Percentiles rank a stretch among this genome's conserved stretches.
These are phyloP conservation scores for Saccharomycopsis fibuligera DNA, from an alignment of 805 yeast species.

Conservation along the genomic window DNA sequence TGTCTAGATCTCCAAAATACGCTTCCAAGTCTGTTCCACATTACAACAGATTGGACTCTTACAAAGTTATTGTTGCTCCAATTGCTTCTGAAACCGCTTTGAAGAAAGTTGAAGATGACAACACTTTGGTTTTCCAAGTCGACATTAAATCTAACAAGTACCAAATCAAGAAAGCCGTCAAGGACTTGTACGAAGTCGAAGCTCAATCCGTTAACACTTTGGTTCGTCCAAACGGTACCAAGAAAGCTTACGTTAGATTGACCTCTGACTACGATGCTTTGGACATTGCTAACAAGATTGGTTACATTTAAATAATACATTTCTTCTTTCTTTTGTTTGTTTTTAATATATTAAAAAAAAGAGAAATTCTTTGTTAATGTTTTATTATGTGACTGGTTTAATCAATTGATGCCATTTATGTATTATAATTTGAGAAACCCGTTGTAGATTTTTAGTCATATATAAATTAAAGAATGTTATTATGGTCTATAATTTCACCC, in stretches of 20 bases:
- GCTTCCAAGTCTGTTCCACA: conserved; percentile 95
- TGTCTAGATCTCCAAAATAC: conserved; percentile 92
- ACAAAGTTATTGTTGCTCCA: conserved; percentile 91
- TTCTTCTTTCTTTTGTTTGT: background rate
- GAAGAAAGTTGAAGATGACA: conserved; percentile 98
- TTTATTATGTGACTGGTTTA: no score
- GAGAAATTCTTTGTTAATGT: no score
- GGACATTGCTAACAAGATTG: conserved; percentile 99
- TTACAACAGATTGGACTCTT: conserved; percentile 93
- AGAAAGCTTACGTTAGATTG: conserved; percentile 98
- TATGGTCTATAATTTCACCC: background rate
- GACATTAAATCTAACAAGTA: conserved; percentile 95
- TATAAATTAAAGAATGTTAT: no score
- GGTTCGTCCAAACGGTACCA: conserved; percentile 98
- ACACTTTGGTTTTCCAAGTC: conserved; percentile 98
- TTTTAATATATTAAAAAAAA: no score
- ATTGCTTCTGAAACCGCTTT: conserved; percentile 97
- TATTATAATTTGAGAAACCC: no score
- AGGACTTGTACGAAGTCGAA: conserved; percentile 97
- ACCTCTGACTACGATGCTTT: conserved; percentile 99
- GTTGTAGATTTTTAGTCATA: no score
- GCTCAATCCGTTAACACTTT: conserved; percentile 91
- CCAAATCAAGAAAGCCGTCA: conserved; percentile 97
- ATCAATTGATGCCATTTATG: no score
- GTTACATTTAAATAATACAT: conserved; percentile 70